phyloP scores from a whole-genome alignment of 176 grass and related monocot species.

The Aegilops bicornis region DNA sequence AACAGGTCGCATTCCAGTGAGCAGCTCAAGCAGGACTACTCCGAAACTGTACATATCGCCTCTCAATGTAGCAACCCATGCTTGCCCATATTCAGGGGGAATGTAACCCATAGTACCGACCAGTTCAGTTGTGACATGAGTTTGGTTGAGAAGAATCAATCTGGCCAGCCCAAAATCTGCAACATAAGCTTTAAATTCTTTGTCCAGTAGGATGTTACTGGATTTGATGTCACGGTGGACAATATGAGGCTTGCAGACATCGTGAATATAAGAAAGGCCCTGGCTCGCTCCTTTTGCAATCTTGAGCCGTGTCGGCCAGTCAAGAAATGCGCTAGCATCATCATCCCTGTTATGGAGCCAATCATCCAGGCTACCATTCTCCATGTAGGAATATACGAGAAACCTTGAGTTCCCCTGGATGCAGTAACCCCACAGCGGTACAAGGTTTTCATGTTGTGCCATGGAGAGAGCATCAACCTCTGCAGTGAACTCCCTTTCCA shows the following conservation, averaged over 20 bases:
- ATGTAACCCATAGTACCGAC: constrained; percentile 74
- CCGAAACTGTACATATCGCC: constrained; percentile 74
- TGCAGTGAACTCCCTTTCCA: constrained; percentile 44
- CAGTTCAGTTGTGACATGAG: constrained; percentile 76
- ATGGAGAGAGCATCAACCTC: constrained; percentile 43
- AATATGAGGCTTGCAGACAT: constrained; percentile 56
- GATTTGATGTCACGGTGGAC: constrained; percentile 75
- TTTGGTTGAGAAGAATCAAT: constrained; percentile 55
- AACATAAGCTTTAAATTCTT: constrained; percentile 61
- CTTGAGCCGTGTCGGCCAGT: constrained; percentile 43
- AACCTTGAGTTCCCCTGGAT: constrained; percentile 35
- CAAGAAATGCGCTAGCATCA: constrained; percentile 32
- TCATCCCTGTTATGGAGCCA: constrained; percentile 57
- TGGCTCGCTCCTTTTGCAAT: constrained; percentile 48
- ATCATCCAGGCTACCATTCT: constrained; percentile 74
- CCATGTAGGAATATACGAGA: constrained; percentile 59
- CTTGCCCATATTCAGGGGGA: constrained; percentile 69
- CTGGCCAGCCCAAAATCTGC: constrained; percentile 80
- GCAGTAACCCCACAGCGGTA: constrained; percentile 48
- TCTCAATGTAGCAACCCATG: constrained; percentile 57
- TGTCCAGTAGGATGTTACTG: constrained; percentile 73
- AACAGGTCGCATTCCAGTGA: constrained; percentile 51
- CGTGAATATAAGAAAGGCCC: constrained; percentile 57
- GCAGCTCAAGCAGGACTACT: constrained; percentile 62
- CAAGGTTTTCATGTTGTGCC: constrained; percentile 49